These are phyloP conservation scores for Ramularia collo-cygni DNA, from an alignment of 2,329 filamentous ascomycete species.

Conservation along the genomic window DNA sequence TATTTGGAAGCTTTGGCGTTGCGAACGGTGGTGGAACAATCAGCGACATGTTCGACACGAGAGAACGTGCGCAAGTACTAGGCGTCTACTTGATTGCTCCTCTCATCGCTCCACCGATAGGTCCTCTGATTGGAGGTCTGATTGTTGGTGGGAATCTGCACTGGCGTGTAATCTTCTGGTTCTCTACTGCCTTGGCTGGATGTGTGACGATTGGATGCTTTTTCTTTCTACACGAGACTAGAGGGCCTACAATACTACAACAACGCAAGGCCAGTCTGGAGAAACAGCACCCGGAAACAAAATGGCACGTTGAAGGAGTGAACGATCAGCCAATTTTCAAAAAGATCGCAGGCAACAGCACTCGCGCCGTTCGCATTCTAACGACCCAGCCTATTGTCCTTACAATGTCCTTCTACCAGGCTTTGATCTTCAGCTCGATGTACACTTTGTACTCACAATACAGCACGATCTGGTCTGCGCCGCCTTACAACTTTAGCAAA, in stretches of 20 bases:
- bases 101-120: conserved; percentile 33
- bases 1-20: conserved; percentile 45
- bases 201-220: conserved; percentile 35
- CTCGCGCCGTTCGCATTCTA: conserved; percentile 37
- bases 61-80: conserved; percentile 39
- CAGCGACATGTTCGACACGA: conserved; percentile 43
- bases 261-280: conserved; percentile 30
- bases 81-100: conserved; percentile 38
- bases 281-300: conserved; percentile 28
- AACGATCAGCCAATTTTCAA: conserved; percentile 30
- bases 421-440: conserved; percentile 39
- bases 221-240: conserved; percentile 38
- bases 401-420: conserved; percentile 40
- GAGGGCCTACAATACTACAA: conserved; percentile 34
- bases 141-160: conserved; percentile 35
- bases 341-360: conserved; percentile 33
- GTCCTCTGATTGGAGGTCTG: conserved; percentile 36
- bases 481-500: conserved; percentile 36
- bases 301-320: conserved; percentile 36
- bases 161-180: conserved; percentile 44
- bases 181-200: conserved; percentile 34
- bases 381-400: conserved; percentile 37
- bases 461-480: conserved; percentile 13
- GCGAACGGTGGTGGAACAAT: conserved; percentile 46
- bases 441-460: conserved; percentile 38